These are phyloP conservation scores for Diaporthe aspalathi DNA, from an alignment of 2,329 filamentous ascomycete genomes.

Conservation along the genomic window DNA sequence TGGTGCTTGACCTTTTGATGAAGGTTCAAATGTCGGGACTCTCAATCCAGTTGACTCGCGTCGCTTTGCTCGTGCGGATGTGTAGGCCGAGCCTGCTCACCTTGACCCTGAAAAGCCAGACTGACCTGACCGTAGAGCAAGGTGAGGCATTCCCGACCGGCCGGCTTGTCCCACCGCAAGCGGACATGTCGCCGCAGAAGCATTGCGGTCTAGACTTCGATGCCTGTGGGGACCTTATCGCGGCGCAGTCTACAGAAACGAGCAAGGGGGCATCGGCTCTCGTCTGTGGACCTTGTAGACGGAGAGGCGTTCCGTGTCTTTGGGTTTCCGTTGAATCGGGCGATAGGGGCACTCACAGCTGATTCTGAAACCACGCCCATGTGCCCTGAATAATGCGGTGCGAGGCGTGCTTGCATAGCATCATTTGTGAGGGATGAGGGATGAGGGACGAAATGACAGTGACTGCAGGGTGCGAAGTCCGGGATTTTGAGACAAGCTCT, in stretches of 20 bases:
- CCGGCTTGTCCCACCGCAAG: slow-evolving; percentile 10
- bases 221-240: slow-evolving; percentile 16
- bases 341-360: background rate
- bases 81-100: slow-evolving; percentile 18
- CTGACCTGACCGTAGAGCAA: background rate
- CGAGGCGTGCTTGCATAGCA: background rate
- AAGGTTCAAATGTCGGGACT: slow-evolving; percentile 19
- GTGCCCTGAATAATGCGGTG: slow-evolving; percentile 19
- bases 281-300: background rate
- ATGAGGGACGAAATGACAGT: slow-evolving; percentile 1
- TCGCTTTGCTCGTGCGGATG: slow-evolving; percentile 21
- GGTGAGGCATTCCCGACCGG: slow-evolving; percentile 10
- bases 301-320: slow-evolving; percentile 7
- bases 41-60: slow-evolving; percentile 15
- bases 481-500: slow-evolving; percentile 16
- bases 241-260: slow-evolving; percentile 15
- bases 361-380: slow-evolving; percentile 18
- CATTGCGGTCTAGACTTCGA: slow-evolving; percentile 14
- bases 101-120: slow-evolving; percentile 13
- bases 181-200: background rate
- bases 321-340: slow-evolving; percentile 3
- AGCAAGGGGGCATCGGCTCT: slow-evolving; percentile 9
- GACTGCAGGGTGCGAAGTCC: background rate
- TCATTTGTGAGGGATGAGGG: background rate
- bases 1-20: slow-evolving; percentile 8